A percentile compares a stretch with the other conserved stretches of the same genome.
Conservation (phyloP, 2,329 filamentous ascomycete species). For the Ceratocystis variospora region DNA sequence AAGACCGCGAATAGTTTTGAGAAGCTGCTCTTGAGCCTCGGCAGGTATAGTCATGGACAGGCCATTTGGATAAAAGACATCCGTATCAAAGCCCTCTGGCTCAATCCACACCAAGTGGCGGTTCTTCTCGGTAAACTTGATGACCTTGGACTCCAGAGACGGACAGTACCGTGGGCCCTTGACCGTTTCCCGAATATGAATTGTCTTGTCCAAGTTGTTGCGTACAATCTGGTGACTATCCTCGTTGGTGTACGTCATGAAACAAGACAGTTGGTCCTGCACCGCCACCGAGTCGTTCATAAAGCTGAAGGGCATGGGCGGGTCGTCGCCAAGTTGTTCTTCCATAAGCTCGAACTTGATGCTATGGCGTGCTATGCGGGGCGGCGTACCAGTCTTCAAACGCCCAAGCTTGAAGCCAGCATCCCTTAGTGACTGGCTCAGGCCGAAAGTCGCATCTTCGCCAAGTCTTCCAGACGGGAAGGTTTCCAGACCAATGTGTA, state of each 20-base stretch:
- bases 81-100: constrained; percentile 81
- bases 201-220: constrained; percentile 82
- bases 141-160: constrained; percentile 85
- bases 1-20: constrained; percentile 77
- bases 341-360: constrained; percentile 67
- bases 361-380: constrained; percentile 64
- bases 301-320: constrained; percentile 83
- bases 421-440: constrained; percentile 78
- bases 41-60: constrained; percentile 93
- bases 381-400: constrained; percentile 90
- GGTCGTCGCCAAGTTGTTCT: constrained; percentile 66
- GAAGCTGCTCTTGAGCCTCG: constrained; percentile 68
- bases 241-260: constrained; percentile 76
- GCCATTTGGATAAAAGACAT: constrained; percentile 89
- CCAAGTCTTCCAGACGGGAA: constrained; percentile 86
- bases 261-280: constrained; percentile 69
- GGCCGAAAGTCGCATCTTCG: constrained; percentile 79
- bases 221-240: constrained; percentile 71
- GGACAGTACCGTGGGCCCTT: constrained; percentile 92
- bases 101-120: constrained; percentile 92
- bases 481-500: constrained; percentile 77
- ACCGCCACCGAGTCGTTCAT: constrained; percentile 68
- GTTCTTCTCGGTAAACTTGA: constrained; percentile 68
- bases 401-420: constrained; percentile 83
- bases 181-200: constrained; percentile 91